These are phyloP conservation scores for Phytopythium chamaehyphon DNA, from an alignment of 352 stramenopile species.

Conservation along the genomic window DNA sequence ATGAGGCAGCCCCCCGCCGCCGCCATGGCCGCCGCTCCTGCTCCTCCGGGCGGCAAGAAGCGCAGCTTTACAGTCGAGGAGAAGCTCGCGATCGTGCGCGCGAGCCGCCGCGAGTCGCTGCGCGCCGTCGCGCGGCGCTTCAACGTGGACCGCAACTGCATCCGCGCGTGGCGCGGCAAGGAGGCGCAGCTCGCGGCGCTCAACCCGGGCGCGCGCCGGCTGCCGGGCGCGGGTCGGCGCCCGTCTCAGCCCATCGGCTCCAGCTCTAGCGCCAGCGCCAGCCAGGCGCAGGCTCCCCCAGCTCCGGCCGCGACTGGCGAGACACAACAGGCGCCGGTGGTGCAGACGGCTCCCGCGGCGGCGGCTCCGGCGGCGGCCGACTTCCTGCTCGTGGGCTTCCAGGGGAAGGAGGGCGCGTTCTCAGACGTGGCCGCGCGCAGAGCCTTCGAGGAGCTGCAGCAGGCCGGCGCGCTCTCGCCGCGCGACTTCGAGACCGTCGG, in stretches of 20 bases:
- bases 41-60: conserved; percentile 40
- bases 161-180: conserved; percentile 63
- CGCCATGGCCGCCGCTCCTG: background rate
- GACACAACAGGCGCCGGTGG: no score
- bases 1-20: background rate
- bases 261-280: background rate
- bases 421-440: conserved; percentile 54
- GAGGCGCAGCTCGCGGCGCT: conserved; percentile 51
- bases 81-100: conserved; percentile 62
- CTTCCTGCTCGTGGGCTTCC: conserved; percentile 62
- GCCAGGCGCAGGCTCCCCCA: no score
- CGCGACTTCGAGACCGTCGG: conserved; percentile 57
- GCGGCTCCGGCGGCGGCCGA: conserved; percentile 7
- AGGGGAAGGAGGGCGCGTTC: conserved; percentile 70
- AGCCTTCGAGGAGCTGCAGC: conserved; percentile 57
- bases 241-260: conserved; percentile 14
- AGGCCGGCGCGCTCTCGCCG: conserved; percentile 32
- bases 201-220: conserved; percentile 45
- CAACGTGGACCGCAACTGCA: conserved; percentile 72
- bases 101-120: conserved; percentile 47
- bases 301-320: no score
- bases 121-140: conserved; percentile 52
- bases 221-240: conserved; percentile 47
- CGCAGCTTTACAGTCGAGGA: conserved; percentile 74
- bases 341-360: background rate